Percentiles rank a stretch among this genome's conserved stretches.
phyloP scores from a whole-genome alignment of 1,284 basidiomycete genomes.

The Ustanciosporium gigantosporum region DNA sequence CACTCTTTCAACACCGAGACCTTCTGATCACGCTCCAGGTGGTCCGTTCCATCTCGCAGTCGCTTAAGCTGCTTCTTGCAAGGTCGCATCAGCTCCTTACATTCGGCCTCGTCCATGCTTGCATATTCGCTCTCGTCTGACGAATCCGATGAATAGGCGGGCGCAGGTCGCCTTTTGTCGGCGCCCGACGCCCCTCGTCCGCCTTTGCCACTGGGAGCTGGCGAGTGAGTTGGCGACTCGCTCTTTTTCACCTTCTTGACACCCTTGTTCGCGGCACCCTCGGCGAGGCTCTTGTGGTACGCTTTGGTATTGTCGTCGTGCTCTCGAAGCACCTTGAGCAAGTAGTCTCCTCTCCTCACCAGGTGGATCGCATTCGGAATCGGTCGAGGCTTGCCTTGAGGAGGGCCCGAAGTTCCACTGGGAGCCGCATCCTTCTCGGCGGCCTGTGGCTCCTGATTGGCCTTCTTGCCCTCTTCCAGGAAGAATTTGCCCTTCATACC shows the following conservation, averaged over 20 bases:
- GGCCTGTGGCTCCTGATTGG: conserved; percentile 30
- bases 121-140: conserved; percentile 48
- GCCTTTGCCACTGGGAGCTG: conserved; percentile 30
- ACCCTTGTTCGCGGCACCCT: conserved; percentile 21
- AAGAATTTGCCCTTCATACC: conserved; percentile 91
- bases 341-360: conserved; percentile 92
- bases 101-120: conserved; percentile 92
- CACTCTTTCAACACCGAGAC: conserved; percentile 94
- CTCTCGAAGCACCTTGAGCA: conserved; percentile 84
- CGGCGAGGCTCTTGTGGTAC: conserved; percentile 29
- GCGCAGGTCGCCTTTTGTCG: conserved; percentile 38
- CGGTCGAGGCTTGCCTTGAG: conserved; percentile 47
- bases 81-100: conserved; percentile 93
- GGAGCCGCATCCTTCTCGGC: conserved; percentile 28
- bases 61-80: conserved; percentile 98
- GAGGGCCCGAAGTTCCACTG: conserved; percentile 31
- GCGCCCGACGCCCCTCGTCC: conserved; percentile 8
- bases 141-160: conserved; percentile 39
- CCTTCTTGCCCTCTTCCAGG: conserved; percentile 84
- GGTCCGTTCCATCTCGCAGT: conserved; percentile 83
- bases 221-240: conserved; percentile 29
- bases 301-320: conserved; percentile 63
- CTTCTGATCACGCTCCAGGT: conserved; percentile 90
- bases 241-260: conserved; percentile 11
- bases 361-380: conserved; percentile 72